Conservation (phyloP, 768 basidiomycete genomes). For the Pleurotus eryngii region DNA sequence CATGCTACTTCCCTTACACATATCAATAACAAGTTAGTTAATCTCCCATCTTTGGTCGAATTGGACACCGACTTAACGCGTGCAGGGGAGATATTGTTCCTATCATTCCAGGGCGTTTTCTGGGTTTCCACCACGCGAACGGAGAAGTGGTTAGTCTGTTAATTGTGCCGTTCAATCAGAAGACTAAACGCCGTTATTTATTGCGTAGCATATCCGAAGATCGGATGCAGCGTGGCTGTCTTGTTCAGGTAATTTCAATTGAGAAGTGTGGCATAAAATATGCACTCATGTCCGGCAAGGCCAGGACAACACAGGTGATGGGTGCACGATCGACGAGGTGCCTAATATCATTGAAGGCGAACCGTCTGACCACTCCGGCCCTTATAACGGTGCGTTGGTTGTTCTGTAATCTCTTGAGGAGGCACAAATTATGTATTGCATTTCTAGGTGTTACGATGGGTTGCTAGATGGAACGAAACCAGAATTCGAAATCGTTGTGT, state of each 20-base stretch:
- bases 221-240: conserved; percentile 43
- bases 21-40: conserved; percentile 52
- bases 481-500: neutral
- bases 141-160: conserved; percentile 33
- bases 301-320: conserved; percentile 51
- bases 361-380: conserved; percentile 37
- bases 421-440: neutral
- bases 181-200: no score
- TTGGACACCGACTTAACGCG: neutral
- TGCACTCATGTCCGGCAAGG: conserved; percentile 27
- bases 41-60: neutral
- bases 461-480: neutral
- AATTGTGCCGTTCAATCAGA: neutral
- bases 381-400: conserved; percentile 7
- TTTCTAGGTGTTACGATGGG: conserved; percentile 5
- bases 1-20: conserved; percentile 43
- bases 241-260: conserved; percentile 43
- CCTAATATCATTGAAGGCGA: conserved; percentile 37
- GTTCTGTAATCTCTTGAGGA: neutral
- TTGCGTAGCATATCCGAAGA: conserved; percentile 39
- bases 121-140: conserved; percentile 43
- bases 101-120: conserved; percentile 36
- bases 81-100: conserved; percentile 37
- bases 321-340: conserved; percentile 44
- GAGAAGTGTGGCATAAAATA: neutral